These are phyloP conservation scores for Escovopsis weberi DNA, from an alignment of 2,329 filamentous ascomycete genomes.

Conservation along the genomic window DNA sequence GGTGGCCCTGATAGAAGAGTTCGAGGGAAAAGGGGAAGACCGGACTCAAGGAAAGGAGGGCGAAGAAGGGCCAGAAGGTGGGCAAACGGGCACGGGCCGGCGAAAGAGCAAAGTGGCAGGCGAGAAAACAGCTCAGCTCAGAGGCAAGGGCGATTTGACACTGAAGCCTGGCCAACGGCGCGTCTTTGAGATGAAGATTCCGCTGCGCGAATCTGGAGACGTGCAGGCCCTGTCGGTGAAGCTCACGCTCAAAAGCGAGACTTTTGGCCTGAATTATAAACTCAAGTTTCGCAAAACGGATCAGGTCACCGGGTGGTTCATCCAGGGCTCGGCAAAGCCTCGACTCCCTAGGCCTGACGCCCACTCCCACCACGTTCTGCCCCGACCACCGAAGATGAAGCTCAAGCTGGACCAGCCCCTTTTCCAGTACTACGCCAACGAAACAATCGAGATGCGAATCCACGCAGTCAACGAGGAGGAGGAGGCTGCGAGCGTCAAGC, in stretches of 20 bases:
- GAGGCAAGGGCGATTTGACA: slow-evolving; percentile 47
- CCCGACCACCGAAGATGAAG: slow-evolving; percentile 84
- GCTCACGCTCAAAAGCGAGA: slow-evolving; percentile 46
- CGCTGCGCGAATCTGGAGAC: slow-evolving; percentile 70
- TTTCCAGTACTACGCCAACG: slow-evolving; percentile 74
- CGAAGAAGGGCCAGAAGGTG: slow-evolving; percentile 1
- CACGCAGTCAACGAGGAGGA: slow-evolving; percentile 72
- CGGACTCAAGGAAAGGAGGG: neutral
- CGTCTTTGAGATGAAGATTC: slow-evolving; percentile 56
- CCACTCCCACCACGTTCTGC: slow-evolving; percentile 55
- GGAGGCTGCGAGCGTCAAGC: slow-evolving; percentile 54
- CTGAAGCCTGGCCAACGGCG: slow-evolving; percentile 52
- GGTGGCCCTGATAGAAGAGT: slow-evolving; percentile 17
- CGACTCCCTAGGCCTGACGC: slow-evolving; percentile 34
- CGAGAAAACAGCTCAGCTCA: slow-evolving; percentile 25
- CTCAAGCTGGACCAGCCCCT: slow-evolving; percentile 48
- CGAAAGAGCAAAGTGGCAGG: slow-evolving; percentile 7
- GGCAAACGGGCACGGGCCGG: neutral
- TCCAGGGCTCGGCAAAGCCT: slow-evolving; percentile 26
- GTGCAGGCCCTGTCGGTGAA: slow-evolving; percentile 50
- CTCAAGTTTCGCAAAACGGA: slow-evolving; percentile 35
- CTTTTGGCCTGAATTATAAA: slow-evolving; percentile 54
- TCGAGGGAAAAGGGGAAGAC: slow-evolving; percentile 6
- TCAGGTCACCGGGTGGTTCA: slow-evolving; percentile 35
- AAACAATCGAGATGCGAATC: slow-evolving; percentile 53